Evolutionary conservation across 2,329 filamentous ascomycete species (phyloP), one percentile per base, ranked within the genome.

Genomic region (Sarocladiaceae sp.): DNA sequence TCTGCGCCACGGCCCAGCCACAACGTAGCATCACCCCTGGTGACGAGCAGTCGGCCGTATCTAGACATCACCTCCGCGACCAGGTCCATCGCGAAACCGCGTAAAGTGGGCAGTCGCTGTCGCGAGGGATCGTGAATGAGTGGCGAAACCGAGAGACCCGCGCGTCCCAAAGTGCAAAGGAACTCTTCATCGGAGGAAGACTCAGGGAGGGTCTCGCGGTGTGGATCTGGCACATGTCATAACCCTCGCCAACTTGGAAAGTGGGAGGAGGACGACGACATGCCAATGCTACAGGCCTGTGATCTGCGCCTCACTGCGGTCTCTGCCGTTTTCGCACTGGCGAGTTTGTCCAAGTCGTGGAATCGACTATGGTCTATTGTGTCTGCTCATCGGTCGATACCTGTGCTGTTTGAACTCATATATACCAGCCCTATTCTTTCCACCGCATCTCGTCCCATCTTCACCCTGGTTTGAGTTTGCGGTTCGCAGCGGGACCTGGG

Each of bases 401-500:
- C 39, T 42, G 22, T 42, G 17, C 25, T 22, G 10, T 15, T 15
- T 8, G 29, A 8, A 8, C 15, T 33, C 8, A 26, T 18, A 46
- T n/a, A 28, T 46, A 4, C 3, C n/a, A 3, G 10, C 25, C 22
- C 4, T 4, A 5, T n/a, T 29, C 23, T 18, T 26, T 10, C 15
- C 40, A 4, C 25, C 40, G 3, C 4, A n/a, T 4, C 12, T 26
- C 40, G 29, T 46, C 26, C 28, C 26, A 48, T 31, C 44, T 48
- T 48, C 26, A 11, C 18, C 44, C 44, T 12, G 23, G 23, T 33
- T 48, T 48, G 44, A 48, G 26, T 48, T 48, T 33, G 20, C 17
- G 40, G 40, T 46, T 11, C 40, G 40, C 23, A 17, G 13, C 25
- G 40, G 40, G 10, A n/a, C 39, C 22, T 42, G 39, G 20, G 22